phyloP scores from a whole-genome alignment of 192 early-diverging fungal species.

The Linnemannia schmuckeri region DNA sequence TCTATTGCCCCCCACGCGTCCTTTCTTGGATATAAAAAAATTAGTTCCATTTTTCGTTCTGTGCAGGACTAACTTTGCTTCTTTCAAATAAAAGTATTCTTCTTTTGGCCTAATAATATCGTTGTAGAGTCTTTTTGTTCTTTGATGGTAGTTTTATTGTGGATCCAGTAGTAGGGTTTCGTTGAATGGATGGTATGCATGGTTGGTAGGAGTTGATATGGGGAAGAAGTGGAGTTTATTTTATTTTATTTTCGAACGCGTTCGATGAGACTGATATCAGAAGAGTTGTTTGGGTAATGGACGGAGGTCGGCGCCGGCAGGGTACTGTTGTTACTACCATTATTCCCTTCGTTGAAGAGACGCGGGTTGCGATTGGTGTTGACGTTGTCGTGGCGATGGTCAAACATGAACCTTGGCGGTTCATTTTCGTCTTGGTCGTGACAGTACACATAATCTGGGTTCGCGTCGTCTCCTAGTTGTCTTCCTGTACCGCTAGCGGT shows the following conservation, averaged over 20 bases:
- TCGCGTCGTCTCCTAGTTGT: not conserved
- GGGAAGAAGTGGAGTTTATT: not conserved
- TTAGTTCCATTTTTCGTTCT: not conserved
- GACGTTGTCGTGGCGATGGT: constrained; percentile 31
- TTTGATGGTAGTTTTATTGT: no score
- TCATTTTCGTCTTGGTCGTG: constrained; percentile 22
- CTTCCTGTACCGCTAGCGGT: not conserved
- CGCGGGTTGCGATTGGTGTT: constrained; percentile 24
- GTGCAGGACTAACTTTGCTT: not conserved
- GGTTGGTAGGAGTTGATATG: no score
- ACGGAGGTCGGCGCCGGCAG: not conserved
- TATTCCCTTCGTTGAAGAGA: constrained; percentile 12
- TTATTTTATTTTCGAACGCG: not conserved
- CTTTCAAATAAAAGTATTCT: not conserved
- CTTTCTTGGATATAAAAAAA: not conserved
- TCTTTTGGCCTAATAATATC: not conserved
- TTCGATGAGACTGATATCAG: constrained; percentile 8
- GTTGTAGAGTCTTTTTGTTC: not conserved
- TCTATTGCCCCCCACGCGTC: not conserved
- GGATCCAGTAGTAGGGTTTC: no score
- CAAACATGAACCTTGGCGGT: constrained; percentile 23
- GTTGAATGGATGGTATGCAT: no score
- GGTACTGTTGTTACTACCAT: not conserved
- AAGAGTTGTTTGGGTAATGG: not conserved
- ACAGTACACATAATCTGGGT: constrained; percentile 1